Evolutionary conservation across 2,329 filamentous ascomycete species (phyloP), one percentile per base, ranked within the genome.

Genomic region (Dactylellina haptotyla): DNA sequence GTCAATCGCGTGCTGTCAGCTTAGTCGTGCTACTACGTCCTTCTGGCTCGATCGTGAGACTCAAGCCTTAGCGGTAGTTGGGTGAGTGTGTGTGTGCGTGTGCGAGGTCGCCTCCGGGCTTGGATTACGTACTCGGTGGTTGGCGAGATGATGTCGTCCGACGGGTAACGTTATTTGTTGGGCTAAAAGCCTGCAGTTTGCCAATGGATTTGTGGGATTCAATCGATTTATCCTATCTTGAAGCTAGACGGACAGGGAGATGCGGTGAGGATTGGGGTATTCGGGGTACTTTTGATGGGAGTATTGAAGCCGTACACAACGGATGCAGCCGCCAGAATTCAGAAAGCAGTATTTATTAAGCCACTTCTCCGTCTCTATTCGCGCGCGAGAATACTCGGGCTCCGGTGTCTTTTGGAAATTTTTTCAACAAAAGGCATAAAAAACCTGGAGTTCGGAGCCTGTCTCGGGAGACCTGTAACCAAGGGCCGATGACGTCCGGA

Each of bases 401-500:
- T 28, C 46, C 23, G 26, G n/a, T 6, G 32, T 6, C 32, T 34
- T 34, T 34, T 34, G 32, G 14, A 6, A 34, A 43, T 6, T 8
- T 25, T 25, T 25, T 5, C 20, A 34, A 30, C 6, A 20, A 20
- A 53, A 34, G 10, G 5, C 12, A 25, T 28, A 30, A 65, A 45
- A 45, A 46, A 53, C 20, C 39, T 14, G 25, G 32, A 45, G 53
- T 67, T 67, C 64, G 64, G 64, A 69, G 56, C 64, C 54, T 48
- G 56, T 69, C 64, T 69, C 64, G 64, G 64, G 54, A 34, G 43
- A 41, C 23, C 26, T 14, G 23, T 25, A 26, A 41, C 23, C 50
- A 23, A 26, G 28, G 37, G 20, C 28, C 46, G 53, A 69, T 69
- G 64, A 62, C 64, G 56, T 69, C 41, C 64, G 64, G 54, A 61